A percentile compares a stretch with the other conserved stretches of the same genome.
These are phyloP conservation scores for Ustilago trichophora DNA, from an alignment of 1,284 basidiomycete species.

Conservation along the genomic window DNA sequence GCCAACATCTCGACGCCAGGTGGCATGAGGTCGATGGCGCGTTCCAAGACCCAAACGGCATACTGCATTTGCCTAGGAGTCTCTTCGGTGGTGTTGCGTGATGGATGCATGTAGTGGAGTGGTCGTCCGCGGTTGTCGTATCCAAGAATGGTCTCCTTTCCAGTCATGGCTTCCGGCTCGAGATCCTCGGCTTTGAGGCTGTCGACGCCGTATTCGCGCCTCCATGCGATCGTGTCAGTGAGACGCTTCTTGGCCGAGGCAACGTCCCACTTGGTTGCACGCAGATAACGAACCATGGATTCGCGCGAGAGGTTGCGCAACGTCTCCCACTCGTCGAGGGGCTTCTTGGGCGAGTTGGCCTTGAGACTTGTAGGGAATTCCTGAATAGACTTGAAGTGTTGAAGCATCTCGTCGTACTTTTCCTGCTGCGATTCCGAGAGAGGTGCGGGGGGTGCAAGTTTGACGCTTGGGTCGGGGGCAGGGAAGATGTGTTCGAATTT, in stretches of 20 bases:
- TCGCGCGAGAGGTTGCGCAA: conserved; percentile 62
- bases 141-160: conserved; percentile 67
- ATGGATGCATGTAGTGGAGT: conserved; percentile 68
- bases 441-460: conserved; percentile 31
- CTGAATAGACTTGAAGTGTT: conserved; percentile 42
- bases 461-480: conserved; percentile 46
- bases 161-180: conserved; percentile 65
- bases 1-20: conserved; percentile 65
- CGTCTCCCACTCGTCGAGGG: conserved; percentile 64
- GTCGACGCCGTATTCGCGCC: conserved; percentile 68
- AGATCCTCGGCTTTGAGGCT: conserved; percentile 58
- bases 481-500: conserved; percentile 52
- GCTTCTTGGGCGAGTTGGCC: conserved; percentile 22
- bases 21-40: conserved; percentile 66
- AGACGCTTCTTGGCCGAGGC: conserved; percentile 62
- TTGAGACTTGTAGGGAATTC: conserved; percentile 50
- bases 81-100: conserved; percentile 62
- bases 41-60: conserved; percentile 68
- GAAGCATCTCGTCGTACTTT: conserved; percentile 53
- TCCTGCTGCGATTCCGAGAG: conserved; percentile 48
- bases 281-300: conserved; percentile 65
- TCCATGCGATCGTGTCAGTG: conserved; percentile 67
- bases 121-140: conserved; percentile 67
- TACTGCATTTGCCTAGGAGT: conserved; percentile 67
- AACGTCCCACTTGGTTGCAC: conserved; percentile 68